Evolutionary conservation across 176 grass and related monocot species (phyloP), one percentile per base, ranked within the genome.

Genomic region (Carex myosuroides): DNA sequence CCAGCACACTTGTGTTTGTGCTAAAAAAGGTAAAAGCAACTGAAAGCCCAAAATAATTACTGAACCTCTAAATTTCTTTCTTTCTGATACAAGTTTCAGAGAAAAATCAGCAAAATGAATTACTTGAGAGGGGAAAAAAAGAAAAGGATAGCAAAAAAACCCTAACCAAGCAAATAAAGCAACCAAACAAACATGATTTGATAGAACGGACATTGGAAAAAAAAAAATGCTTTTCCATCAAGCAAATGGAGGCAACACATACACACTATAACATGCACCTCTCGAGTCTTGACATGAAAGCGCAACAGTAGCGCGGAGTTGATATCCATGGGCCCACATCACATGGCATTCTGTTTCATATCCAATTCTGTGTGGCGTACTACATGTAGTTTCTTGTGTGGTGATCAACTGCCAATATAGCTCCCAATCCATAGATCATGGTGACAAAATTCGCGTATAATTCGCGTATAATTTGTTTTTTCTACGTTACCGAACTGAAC

Each of bases 261-360:
- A 83, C 37, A 85, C 79, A 88, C 79, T 85, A 33, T 62, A 65
- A 26, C 39, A 83, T 83, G 60, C 60, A 68, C 78, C 71, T 76
- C 85, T 84, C 88, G 87, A 90, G 81, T 57, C 83, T 88, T 94
- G 92, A 94, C 80, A 91, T 84, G 90, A 94, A 94, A 92, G 89
- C 92, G 79, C 92, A 88, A 89, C 84, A 89, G 89, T 83, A 89
- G 59, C 20, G 66, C 54, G 5, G 92, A 94, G 21, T 89, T 92
- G 92, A 94, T 79, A 69, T 89, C 84, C 33, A 54, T 72, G 82
- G 92, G 90, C 90, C 91, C 88, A 60, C 88, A 20, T 89, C 92
- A 94, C 92, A 94, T 94, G 90, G 87, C 22, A 69, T 41, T 65
- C 13, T 21, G 18, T 1, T 29, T 46, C 30, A 1, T 26, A 3